Conservation (phyloP, 2,329 filamentous ascomycete genomes). For the Talaromyces piceae region DNA sequence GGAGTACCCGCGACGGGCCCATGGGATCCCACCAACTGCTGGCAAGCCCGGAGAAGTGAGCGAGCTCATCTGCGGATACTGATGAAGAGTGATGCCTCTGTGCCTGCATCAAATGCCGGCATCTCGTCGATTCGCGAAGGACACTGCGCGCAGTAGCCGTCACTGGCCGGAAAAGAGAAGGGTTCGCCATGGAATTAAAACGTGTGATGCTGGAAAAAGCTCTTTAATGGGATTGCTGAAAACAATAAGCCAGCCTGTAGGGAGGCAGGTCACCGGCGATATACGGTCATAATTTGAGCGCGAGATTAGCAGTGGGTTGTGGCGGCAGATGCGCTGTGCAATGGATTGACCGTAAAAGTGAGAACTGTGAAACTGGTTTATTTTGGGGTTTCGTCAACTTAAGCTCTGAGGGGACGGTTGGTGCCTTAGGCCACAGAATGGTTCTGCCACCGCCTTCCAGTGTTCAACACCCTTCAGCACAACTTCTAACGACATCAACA, state of each 20-base stretch:
- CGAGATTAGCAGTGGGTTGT: not conserved
- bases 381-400: not conserved
- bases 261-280: not conserved
- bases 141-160: slow-evolving; percentile 3
- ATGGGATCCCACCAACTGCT: slow-evolving; percentile 96
- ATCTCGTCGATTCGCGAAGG: slow-evolving; percentile 2
- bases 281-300: not conserved
- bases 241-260: not conserved
- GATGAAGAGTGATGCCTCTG: slow-evolving; percentile 50
- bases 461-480: not conserved
- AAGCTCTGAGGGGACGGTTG: not conserved
- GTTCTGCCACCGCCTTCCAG: not conserved
- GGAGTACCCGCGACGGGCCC: slow-evolving; percentile 81
- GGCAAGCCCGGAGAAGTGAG: slow-evolving; percentile 89
- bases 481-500: not conserved
- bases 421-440: not conserved
- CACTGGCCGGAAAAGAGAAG: slow-evolving; percentile 4
- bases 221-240: no score
- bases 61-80: slow-evolving; percentile 81
- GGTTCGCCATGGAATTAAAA: slow-evolving; percentile 1
- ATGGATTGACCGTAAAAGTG: not conserved
- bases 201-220: not conserved
- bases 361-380: no score
- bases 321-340: not conserved
- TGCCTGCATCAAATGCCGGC: not conserved